These are phyloP conservation scores for Myrmaecium sp. DNA, from an alignment of 2,329 filamentous ascomycete genomes.

Conservation along the genomic window DNA sequence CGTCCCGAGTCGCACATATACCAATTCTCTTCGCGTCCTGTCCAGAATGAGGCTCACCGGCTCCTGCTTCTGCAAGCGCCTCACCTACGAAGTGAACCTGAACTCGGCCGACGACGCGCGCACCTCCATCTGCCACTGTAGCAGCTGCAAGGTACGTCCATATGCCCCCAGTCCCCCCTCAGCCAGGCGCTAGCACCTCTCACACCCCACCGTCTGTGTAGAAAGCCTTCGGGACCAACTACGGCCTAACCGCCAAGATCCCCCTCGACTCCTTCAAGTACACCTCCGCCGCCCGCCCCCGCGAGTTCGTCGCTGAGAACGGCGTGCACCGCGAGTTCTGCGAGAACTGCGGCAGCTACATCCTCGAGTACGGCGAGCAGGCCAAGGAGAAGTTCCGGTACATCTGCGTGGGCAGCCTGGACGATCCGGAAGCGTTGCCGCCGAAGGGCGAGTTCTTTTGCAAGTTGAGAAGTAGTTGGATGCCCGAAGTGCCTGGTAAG, in stretches of 20 bases:
- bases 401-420: slow-evolving; percentile 10
- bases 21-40: too few relatives aligned
- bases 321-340: slow-evolving; percentile 38
- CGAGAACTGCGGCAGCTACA: slow-evolving; percentile 31
- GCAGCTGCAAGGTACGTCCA: slow-evolving; percentile 29
- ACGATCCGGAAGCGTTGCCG: slow-evolving; percentile 10
- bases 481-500: slow-evolving; percentile 11
- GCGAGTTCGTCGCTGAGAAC: slow-evolving; percentile 33
- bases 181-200: neutral
- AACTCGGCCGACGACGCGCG: slow-evolving; percentile 29
- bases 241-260: slow-evolving; percentile 35
- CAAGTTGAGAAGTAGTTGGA: slow-evolving; percentile 17
- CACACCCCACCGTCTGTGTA: slow-evolving; percentile 8
- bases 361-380: slow-evolving; percentile 32
- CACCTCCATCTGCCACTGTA: slow-evolving; percentile 36
- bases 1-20: too few relatives aligned
- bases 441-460: slow-evolving; percentile 59
- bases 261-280: slow-evolving; percentile 27
- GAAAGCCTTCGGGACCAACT: slow-evolving; percentile 35
- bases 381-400: slow-evolving; percentile 11
- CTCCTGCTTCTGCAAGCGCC: slow-evolving; percentile 31
- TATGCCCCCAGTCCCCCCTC: neutral
- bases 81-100: slow-evolving; percentile 30
- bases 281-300: slow-evolving; percentile 8
- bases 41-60: slow-evolving; percentile 18